Evolutionary conservation across 2,329 filamentous ascomycete genomes (phyloP).

Genomic region (Penicillium psychrosexuale): DNA sequence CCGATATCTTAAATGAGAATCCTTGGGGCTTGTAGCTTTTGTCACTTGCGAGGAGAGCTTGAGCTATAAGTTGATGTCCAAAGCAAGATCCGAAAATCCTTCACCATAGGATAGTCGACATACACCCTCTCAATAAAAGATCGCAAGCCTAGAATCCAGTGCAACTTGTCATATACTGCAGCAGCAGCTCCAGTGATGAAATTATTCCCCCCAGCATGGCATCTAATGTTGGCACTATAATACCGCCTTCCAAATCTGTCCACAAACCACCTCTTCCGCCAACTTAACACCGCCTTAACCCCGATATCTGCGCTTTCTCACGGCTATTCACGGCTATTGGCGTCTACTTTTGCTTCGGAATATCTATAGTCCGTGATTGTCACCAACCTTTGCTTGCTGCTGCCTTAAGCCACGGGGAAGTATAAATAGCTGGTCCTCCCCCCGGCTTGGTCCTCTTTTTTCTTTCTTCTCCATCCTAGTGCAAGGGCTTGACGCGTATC

Average conservation of each 20-base stretch:
- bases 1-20: constrained; percentile 5
- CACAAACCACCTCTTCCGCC: too few relatives aligned
- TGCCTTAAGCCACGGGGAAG: constrained; percentile 1
- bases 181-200: constrained; percentile 23
- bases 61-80: constrained; percentile 28
- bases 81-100: constrained; percentile 28
- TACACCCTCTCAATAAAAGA: constrained; percentile 21
- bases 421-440: constrained; percentile 23
- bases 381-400: neutral
- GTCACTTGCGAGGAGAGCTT: constrained; percentile 17
- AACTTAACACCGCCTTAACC: too few relatives aligned
- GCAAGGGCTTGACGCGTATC: constrained; percentile 74
- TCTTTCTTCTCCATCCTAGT: constrained; percentile 42
- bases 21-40: neutral
- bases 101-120: constrained; percentile 20
- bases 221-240: too few relatives aligned
- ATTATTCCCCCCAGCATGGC: too few relatives aligned
- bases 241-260: too few relatives aligned
- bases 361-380: neutral
- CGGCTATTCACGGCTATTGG: too few relatives aligned
- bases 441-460: constrained; percentile 31
- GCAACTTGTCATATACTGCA: constrained; percentile 16
- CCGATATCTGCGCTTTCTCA: too few relatives aligned
- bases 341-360: neutral
- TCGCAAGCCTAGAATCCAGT: constrained; percentile 20